A percentile compares a stretch with the other conserved stretches of the same genome.
phyloP scores from a whole-genome alignment of 352 stramenopile genomes.

The Globisporangium nagaii region DNA sequence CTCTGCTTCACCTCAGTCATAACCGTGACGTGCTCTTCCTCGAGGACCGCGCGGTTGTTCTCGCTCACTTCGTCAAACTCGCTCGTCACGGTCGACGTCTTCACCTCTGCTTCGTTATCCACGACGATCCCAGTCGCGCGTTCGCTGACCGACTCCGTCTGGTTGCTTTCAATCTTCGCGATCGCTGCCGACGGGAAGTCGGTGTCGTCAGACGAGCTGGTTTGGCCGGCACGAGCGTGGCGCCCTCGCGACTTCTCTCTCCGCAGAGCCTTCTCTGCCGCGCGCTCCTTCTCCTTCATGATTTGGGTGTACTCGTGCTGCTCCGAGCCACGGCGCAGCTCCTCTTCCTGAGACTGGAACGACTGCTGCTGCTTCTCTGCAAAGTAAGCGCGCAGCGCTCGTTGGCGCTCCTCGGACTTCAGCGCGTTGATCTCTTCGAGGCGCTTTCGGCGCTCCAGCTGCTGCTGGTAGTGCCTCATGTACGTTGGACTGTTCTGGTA shows the following conservation, averaged over 20 bases:
- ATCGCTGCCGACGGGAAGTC: neutral
- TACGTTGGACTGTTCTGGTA: constrained; percentile 48
- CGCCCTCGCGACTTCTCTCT: constrained; percentile 5
- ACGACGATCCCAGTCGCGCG: neutral
- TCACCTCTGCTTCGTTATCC: neutral
- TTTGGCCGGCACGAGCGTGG: neutral
- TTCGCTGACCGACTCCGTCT: neutral
- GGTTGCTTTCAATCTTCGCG: neutral
- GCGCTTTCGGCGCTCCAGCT: constrained; percentile 59
- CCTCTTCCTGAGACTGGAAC: constrained; percentile 30
- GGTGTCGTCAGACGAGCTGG: constrained; percentile 2
- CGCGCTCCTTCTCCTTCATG: constrained; percentile 21
- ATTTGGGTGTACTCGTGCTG: constrained; percentile 38
- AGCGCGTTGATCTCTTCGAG: constrained; percentile 56
- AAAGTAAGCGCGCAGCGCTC: constrained; percentile 40
- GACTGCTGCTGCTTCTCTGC: constrained; percentile 38
- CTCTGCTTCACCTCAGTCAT: neutral
- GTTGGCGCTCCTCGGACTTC: constrained; percentile 55
- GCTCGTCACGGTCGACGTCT: neutral
- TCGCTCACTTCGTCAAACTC: constrained; percentile 5
- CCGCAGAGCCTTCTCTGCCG: constrained; percentile 1
- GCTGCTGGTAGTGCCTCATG: constrained; percentile 36
- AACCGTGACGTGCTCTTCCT: neutral
- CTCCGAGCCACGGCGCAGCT: constrained; percentile 46
- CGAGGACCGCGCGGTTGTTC: constrained; percentile 5